phyloP scores from a whole-genome alignment of 495 filamentous ascomycete genomes.

The Daldinia decipiens region DNA sequence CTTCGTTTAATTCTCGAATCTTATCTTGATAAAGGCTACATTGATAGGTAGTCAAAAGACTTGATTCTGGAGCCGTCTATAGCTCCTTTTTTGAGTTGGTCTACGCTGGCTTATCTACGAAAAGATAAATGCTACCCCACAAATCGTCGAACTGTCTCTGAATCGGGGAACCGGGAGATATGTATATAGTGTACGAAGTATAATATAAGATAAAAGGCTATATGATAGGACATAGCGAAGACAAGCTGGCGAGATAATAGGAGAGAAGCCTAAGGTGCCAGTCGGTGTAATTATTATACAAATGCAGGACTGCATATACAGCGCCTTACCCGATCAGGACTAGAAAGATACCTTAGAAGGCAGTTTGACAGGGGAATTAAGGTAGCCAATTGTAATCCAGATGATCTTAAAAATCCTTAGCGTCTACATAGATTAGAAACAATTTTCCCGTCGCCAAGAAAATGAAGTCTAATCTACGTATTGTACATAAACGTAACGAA shows the following conservation, averaged over 20 bases:
- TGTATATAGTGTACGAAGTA: no score
- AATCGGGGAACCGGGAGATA: no score
- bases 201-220: not conserved
- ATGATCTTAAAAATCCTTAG: slow-evolving; percentile 33
- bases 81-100: no score
- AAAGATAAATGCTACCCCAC: no score
- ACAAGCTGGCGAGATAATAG: not conserved
- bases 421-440: slow-evolving; percentile 34
- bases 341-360: not conserved
- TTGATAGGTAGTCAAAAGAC: no score
- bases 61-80: no score
- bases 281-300: not conserved
- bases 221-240: not conserved
- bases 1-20: no score
- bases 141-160: no score
- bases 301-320: not conserved
- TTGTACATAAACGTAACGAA: slow-evolving; percentile 24
- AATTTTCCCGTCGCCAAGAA: slow-evolving; percentile 32
- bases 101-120: no score
- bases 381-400: slow-evolving; percentile 30
- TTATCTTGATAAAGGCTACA: no score
- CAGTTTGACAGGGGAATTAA: slow-evolving; percentile 4
- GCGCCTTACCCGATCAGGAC: not conserved
- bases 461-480: slow-evolving; percentile 38
- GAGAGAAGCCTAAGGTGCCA: not conserved